phyloP scores from a whole-genome alignment of 768 basidiomycete genomes.

The Lactifluus volemus region DNA sequence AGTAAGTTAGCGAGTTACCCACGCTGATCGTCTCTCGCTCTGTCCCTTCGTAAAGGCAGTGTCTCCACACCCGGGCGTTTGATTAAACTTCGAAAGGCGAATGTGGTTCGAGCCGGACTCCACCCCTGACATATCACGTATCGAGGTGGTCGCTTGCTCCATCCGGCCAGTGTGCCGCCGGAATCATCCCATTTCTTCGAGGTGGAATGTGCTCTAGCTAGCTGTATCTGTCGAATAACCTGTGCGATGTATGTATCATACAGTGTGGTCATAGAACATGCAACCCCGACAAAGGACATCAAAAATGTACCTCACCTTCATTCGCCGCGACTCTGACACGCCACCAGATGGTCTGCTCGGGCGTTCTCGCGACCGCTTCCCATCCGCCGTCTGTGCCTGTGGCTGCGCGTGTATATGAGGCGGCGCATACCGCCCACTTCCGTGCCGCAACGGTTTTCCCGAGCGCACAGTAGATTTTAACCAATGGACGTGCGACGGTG shows the following conservation, averaged over 20 bases:
- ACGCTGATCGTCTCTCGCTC: not conserved
- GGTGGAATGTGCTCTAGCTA: not conserved
- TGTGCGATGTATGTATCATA: not conserved
- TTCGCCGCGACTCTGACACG: not conserved
- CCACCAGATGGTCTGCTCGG: conserved; percentile 9
- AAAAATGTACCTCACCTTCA: not conserved
- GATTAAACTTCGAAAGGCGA: not conserved
- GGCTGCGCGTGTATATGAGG: conserved; percentile 1
- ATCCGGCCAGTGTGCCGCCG: not conserved
- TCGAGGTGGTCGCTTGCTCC: not conserved
- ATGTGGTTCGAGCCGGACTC: not conserved
- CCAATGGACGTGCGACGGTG: not conserved
- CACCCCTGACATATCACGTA: not conserved
- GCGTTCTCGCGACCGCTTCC: conserved; percentile 9
- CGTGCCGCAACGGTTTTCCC: not conserved
- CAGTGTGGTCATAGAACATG: not conserved
- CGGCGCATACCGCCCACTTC: conserved; percentile 11
- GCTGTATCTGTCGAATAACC: not conserved
- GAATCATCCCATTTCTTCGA: not conserved
- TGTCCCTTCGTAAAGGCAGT: not conserved
- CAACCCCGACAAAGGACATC: not conserved
- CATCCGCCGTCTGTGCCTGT: conserved; percentile 13
- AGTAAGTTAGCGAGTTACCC: too few species aligned
- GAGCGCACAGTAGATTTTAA: conserved; percentile 2
- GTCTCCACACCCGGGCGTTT: not conserved